Base-by-base conservation (phyloP, 2,329 filamentous ascomycete species). In the Aspergillus sp. region DNA sequence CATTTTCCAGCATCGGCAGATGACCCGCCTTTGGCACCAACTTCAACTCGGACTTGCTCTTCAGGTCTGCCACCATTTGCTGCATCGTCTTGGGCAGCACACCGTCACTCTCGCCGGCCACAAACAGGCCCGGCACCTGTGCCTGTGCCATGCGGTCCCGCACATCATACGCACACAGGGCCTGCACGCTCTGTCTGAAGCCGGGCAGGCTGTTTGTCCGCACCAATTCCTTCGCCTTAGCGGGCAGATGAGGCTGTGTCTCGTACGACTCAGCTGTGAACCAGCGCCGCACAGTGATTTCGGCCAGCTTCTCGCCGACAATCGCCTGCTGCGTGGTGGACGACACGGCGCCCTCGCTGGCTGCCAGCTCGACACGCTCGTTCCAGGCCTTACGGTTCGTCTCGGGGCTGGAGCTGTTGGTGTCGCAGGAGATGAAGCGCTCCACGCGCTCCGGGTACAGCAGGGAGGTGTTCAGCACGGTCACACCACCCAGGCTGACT, bases 401-500 rank as follows among this genome's bases (percentile, higher is more conserved):
- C 0, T 87, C 79, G 61, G 89, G 91, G 0, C 88, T 87, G 5
- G 86, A 82, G 7, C 85, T 83, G 74, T 92, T 94, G 71, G 91
- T 96, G 75, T 95, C 91, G 74, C 90, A 93, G 3, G 88, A 83
- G 21, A 94, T 80, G 72, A 92, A 90, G 6, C 81, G 81, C 1
- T 68, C 72, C 13, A 92, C 76, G 47, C 85, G 82, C 1, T 78
- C 64, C 0, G 90, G 88, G 68, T 90, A 83, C 42, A 81, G 81
- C 54, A 96, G 83, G 0, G 89, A 88, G 54, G 90, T 87, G 71
- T 89, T 88, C 53, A 95, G 83, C 1, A 88, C 83, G 1, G 91
- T 95, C 2, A 89, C 90, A 55, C 92, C 92, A 64, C 92, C 92
- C 73, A 95, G 86, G 38, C 88, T 91, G 3, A 96, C 91, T 19